phyloP scores from a whole-genome alignment of 2,329 filamentous ascomycete species.

The Mollisia scopiformis region DNA sequence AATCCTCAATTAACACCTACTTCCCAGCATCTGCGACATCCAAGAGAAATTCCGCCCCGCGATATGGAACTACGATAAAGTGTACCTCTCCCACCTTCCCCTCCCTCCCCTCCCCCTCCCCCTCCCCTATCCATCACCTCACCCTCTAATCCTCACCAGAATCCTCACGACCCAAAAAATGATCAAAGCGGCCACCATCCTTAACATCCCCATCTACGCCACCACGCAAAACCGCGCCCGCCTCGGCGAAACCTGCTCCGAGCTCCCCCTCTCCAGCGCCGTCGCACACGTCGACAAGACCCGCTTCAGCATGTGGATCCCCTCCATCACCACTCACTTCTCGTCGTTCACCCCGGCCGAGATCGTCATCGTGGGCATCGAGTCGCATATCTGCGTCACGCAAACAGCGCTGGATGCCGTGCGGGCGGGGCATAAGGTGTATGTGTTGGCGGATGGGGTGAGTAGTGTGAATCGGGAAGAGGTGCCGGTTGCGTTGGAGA shows the following conservation, averaged over 20 bases:
- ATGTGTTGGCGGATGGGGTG: constrained; percentile 86
- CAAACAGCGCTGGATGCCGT: constrained; percentile 88
- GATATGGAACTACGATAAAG: constrained; percentile 83
- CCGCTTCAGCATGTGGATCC: constrained; percentile 84
- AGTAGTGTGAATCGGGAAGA: constrained; percentile 86
- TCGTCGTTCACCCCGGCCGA: constrained; percentile 47
- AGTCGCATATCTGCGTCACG: constrained; percentile 91
- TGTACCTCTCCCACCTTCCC: constrained; percentile 52
- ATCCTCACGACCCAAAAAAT: constrained; percentile 71
- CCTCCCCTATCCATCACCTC: background rate
- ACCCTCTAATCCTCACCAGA: constrained; percentile 41
- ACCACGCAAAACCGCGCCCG: constrained; percentile 84
- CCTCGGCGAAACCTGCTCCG: constrained; percentile 78
- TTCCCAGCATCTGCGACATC: constrained; percentile 85
- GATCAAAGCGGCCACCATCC: constrained; percentile 63
- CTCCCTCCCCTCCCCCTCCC: background rate
- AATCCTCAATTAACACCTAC: background rate
- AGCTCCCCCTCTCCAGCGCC: constrained; percentile 61
- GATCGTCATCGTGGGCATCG: constrained; percentile 85
- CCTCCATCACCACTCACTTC: constrained; percentile 58
- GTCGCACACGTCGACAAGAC: constrained; percentile 78
- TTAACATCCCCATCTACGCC: constrained; percentile 78
- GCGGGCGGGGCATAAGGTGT: constrained; percentile 75
- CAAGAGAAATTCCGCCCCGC: constrained; percentile 89
- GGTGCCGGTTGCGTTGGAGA: constrained; percentile 74